These are phyloP conservation scores for Calonectria pseudoturangicola DNA, from an alignment of 2,329 filamentous ascomycete species.

Conservation along the genomic window DNA sequence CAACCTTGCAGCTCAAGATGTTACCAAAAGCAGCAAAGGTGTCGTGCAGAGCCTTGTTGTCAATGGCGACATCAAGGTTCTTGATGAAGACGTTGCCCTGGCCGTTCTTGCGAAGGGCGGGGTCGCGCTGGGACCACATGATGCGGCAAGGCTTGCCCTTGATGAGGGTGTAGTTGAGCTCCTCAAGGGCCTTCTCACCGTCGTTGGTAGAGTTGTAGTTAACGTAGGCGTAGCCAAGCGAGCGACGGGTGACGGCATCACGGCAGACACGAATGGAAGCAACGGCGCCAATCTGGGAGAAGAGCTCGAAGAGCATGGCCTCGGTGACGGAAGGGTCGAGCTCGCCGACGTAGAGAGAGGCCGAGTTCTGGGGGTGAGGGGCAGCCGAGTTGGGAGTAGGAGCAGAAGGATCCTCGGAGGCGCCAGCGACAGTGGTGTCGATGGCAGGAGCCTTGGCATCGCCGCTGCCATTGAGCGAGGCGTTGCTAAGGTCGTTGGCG, in stretches of 20 bases:
- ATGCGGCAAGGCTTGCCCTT: conserved; percentile 99
- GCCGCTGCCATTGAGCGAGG: conserved; percentile 81
- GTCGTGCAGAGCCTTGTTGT: conserved; percentile 99
- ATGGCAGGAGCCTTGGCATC: conserved; percentile 80
- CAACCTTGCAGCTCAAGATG: conserved; percentile 99
- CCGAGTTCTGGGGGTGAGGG: conserved; percentile 91
- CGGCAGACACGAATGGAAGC: conserved; percentile 99
- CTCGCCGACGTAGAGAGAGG: conserved; percentile 99
- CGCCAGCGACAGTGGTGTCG: conserved; percentile 81
- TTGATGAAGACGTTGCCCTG: conserved; percentile 99
- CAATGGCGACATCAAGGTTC: conserved; percentile 98
- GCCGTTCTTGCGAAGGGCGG: conserved; percentile 98
- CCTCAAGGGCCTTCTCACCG: conserved; percentile 98
- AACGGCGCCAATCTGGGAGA: conserved; percentile 99
- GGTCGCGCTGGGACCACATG: conserved; percentile 99
- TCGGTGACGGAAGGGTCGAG: conserved; percentile 98
- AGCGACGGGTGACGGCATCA: conserved; percentile 98
- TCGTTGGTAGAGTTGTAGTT: conserved; percentile 99
- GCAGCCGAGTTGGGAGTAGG: conserved; percentile 84
- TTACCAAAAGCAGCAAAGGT: conserved; percentile 99
- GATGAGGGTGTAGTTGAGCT: conserved; percentile 99
- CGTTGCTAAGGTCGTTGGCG: conserved; percentile 84
- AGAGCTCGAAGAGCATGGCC: conserved; percentile 99
- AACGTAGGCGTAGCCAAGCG: conserved; percentile 99
- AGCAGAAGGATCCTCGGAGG: conserved; percentile 76